phyloP scores from a whole-genome alignment of 805 yeast genomes.

The Candida nonsorbophila region DNA sequence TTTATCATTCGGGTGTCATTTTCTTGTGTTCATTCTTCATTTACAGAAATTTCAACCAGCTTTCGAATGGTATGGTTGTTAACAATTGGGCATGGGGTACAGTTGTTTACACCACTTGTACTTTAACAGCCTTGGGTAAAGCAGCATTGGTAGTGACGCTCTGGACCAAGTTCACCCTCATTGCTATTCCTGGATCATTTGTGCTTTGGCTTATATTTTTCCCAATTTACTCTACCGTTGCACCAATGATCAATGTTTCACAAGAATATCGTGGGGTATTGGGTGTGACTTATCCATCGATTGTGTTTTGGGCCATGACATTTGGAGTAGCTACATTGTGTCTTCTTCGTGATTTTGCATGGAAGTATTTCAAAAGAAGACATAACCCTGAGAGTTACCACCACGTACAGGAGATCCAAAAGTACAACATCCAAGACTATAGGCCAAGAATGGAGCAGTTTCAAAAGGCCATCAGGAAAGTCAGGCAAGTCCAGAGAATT shows the following conservation, averaged over 20 bases:
- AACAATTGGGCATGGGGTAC: conserved; percentile 97
- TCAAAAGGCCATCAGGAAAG: conserved; percentile 94
- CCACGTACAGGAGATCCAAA: conserved; percentile 94
- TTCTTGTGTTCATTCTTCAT: conserved; percentile 69
- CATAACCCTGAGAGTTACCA: conserved; percentile 91
- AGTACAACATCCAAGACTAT: conserved; percentile 86
- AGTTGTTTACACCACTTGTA: conserved; percentile 80
- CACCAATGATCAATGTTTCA: conserved; percentile 80
- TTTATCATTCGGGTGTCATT: conserved; percentile 84
- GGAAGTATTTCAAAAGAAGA: conserved; percentile 94
- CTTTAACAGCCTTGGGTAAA: conserved; percentile 86
- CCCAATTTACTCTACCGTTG: conserved; percentile 82
- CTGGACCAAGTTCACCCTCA: conserved; percentile 90
- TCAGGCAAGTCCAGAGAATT: conserved; percentile 97
- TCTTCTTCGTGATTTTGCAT: conserved; percentile 77
- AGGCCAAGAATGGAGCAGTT: conserved; percentile 96
- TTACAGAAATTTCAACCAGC: conserved; percentile 60
- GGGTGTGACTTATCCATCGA: conserved; percentile 68
- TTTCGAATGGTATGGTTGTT: conserved; percentile 63
- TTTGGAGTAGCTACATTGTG: conserved; percentile 75
- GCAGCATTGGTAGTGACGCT: conserved; percentile 88
- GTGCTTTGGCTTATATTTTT: conserved; percentile 76
- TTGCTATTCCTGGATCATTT: conserved; percentile 95
- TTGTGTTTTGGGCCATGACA: conserved; percentile 77
- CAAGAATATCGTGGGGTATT: conserved; percentile 80